These are phyloP conservation scores for Phytophthora lateralis DNA, from an alignment of 352 stramenopile genomes.

Conservation along the genomic window DNA sequence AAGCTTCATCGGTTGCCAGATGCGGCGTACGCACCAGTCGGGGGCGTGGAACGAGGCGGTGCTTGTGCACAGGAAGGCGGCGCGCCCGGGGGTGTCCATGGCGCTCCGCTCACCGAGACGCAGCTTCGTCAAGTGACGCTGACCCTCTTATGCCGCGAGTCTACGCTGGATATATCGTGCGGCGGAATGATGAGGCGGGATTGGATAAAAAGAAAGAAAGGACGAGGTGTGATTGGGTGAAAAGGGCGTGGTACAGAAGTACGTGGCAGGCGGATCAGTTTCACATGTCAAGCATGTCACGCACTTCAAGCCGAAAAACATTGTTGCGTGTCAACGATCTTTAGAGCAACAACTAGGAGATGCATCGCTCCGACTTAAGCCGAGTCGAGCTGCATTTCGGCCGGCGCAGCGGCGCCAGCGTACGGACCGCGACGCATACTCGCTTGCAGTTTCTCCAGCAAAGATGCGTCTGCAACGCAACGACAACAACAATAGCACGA, in stretches of 20 bases:
- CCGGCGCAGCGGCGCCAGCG: constrained; percentile 42
- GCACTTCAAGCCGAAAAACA: constrained; percentile 2
- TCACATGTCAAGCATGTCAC: neutral
- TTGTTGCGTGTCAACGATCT: constrained; percentile 3
- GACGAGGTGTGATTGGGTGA: constrained; percentile 10
- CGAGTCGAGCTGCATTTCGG: constrained; percentile 72
- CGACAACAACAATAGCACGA: constrained; percentile 32
- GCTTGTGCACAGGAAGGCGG: constrained; percentile 78
- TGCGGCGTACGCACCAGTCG: constrained; percentile 53
- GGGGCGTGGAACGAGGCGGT: constrained; percentile 81
- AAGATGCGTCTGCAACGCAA: constrained; percentile 47
- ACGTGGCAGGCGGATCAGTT: neutral
- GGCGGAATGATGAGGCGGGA: neutral
- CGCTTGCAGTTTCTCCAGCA: constrained; percentile 57
- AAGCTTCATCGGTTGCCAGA: neutral
- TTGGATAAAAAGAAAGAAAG: constrained; percentile 2
- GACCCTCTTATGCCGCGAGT: constrained; percentile 25
- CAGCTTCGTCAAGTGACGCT: constrained; percentile 19
- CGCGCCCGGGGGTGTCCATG: constrained; percentile 59
- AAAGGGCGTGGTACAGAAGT: constrained; percentile 3
- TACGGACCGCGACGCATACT: constrained; percentile 74
- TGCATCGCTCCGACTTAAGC: constrained; percentile 27
- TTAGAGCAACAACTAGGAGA: neutral
- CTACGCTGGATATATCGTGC: constrained; percentile 9
- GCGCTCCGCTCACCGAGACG: constrained; percentile 21